These are phyloP conservation scores for Kwoniella dendrophila DNA, from an alignment of 768 basidiomycete species.

Conservation along the genomic window DNA sequence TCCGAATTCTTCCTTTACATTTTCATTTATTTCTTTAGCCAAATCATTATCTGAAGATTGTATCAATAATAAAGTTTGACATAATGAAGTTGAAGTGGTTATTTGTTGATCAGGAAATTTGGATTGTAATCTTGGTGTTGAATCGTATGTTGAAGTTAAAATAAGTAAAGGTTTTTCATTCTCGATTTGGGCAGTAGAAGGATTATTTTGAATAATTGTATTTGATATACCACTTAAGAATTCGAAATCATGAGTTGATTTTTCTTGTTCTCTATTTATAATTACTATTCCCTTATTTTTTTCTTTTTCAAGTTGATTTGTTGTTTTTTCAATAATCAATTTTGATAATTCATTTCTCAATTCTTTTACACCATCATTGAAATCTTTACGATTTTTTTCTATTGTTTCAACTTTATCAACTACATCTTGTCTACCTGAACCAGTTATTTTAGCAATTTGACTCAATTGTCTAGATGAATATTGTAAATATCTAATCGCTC, in stretches of 20 bases:
- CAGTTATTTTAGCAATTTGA: constrained; percentile 65
- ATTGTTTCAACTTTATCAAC: constrained; percentile 64
- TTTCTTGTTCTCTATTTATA: constrained; percentile 32
- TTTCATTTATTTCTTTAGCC: constrained; percentile 44
- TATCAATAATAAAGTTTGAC: constrained; percentile 39
- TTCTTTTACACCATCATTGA: constrained; percentile 9
- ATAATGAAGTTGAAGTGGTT: too few species aligned
- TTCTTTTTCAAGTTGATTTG: background rate
- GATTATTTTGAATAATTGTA: background rate
- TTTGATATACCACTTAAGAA: constrained; percentile 31
- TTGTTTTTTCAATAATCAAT: constrained; percentile 22
- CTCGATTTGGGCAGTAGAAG: background rate
- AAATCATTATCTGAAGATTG: constrained; percentile 38
- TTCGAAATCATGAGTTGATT: constrained; percentile 52
- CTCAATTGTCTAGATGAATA: constrained; percentile 65
- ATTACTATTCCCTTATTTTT: constrained; percentile 26
- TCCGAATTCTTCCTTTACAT: constrained; percentile 38
- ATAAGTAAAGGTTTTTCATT: constrained; percentile 1
- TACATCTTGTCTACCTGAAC: constrained; percentile 68
- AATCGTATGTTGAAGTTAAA: constrained; percentile 12
- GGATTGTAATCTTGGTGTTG: too few species aligned
- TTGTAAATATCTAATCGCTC: constrained; percentile 68
- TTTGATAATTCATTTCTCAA: constrained; percentile 34
- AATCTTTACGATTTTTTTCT: constrained; percentile 59
- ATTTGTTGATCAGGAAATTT: too few species aligned